phyloP scores from a whole-genome alignment of 352 stramenopile genomes.

The Globisporangium canariense region DNA sequence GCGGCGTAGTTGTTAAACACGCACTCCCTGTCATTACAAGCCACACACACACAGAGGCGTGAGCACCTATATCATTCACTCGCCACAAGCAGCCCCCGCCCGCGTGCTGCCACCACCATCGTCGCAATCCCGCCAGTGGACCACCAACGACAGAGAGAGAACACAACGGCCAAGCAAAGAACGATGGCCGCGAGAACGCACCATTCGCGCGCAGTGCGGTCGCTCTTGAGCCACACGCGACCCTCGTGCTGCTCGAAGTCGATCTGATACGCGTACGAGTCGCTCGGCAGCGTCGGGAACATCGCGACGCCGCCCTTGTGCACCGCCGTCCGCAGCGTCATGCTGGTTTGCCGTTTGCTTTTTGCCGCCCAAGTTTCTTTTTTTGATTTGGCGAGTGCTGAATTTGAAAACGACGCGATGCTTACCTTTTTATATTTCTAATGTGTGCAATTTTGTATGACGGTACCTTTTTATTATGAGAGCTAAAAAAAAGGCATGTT shows the following conservation, averaged over 20 bases:
- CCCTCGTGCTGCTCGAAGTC: conserved; percentile 11
- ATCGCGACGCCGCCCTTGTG: conserved; percentile 3
- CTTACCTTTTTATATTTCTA: too few species aligned
- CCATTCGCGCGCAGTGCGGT: conserved; percentile 5
- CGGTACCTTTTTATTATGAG: too few species aligned
- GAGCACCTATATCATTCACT: not conserved
- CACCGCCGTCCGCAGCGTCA: not conserved
- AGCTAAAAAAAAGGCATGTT: too few species aligned
- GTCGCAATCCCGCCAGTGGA: too few species aligned
- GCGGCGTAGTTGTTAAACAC: conserved; percentile 9
- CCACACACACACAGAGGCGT: not conserved
- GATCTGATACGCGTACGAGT: conserved; percentile 10
- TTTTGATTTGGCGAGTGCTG: too few species aligned
- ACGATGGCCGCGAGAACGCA: not conserved
- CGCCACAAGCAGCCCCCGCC: not conserved
- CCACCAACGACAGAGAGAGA: too few species aligned
- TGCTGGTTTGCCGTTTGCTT: not conserved
- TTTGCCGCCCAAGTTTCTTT: not conserved
- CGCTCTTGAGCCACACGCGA: conserved; percentile 14
- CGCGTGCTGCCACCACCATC: too few species aligned
- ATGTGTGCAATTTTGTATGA: too few species aligned
- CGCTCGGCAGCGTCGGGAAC: conserved; percentile 12
- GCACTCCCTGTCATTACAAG: not conserved
- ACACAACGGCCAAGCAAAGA: not conserved
- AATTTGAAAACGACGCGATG: too few species aligned